Conservation (phyloP, 2,329 filamentous ascomycete species). For the Ambrosiella xylebori region DNA sequence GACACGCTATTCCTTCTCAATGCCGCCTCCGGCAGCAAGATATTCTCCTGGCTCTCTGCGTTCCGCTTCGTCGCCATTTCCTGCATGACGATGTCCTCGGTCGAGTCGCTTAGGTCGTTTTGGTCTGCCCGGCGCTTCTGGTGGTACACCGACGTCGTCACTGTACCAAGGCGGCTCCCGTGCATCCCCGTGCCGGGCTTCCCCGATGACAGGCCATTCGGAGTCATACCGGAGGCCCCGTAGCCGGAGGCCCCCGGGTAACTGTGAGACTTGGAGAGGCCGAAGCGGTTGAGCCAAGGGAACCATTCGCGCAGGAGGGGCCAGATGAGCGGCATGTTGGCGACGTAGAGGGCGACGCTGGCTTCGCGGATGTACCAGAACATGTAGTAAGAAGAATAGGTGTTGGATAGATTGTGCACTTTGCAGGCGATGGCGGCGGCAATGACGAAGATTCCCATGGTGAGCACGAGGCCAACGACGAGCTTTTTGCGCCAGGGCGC, state of each 20-base stretch:
- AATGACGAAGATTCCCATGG: slow-evolving; percentile 31
- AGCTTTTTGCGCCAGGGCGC: slow-evolving; percentile 34
- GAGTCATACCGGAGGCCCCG: background rate
- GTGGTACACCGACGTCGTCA: slow-evolving; percentile 11
- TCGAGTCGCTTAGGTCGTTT: slow-evolving; percentile 4
- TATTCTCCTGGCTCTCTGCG: slow-evolving; percentile 2
- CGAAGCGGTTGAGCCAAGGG: slow-evolving; percentile 11
- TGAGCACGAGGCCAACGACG: slow-evolving; percentile 30
- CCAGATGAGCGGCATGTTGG: slow-evolving; percentile 28
- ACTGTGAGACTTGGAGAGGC: slow-evolving; percentile 8
- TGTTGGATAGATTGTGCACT: slow-evolving; percentile 25
- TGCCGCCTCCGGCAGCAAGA: background rate
- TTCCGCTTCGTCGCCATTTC: slow-evolving; percentile 3
- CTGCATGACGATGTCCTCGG: slow-evolving; percentile 7
- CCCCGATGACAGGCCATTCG: background rate
- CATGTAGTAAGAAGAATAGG: slow-evolving; percentile 24
- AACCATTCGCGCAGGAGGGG: slow-evolving; percentile 23
- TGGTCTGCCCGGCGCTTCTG: slow-evolving; percentile 5
- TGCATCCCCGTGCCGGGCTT: slow-evolving; percentile 6
- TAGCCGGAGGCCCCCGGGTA: slow-evolving; percentile 1
- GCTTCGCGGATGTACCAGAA: slow-evolving; percentile 31
- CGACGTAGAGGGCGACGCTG: slow-evolving; percentile 27
- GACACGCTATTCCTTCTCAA: background rate
- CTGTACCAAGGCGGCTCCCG: slow-evolving; percentile 9
- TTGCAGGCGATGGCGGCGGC: slow-evolving; percentile 31